phyloP scores from a whole-genome alignment of 148 eudicot species.

The Vaccinium vitisidaea region DNA sequence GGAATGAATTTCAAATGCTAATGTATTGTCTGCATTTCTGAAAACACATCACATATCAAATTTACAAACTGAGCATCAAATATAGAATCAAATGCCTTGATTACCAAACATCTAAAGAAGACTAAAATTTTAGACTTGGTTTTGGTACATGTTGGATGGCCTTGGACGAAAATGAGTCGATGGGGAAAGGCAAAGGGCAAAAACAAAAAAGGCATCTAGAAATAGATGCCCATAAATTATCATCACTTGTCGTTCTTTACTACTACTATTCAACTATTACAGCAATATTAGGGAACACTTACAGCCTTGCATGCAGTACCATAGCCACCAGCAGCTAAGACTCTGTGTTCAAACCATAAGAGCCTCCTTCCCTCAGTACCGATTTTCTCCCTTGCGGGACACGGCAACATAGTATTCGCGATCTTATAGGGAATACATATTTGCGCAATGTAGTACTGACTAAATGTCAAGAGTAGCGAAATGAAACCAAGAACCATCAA shows the following conservation, averaged over 20 bases:
- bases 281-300: neutral
- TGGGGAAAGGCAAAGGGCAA: neutral
- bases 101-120: neutral
- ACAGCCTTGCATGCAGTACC: conserved; percentile 41
- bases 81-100: neutral
- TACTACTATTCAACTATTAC: neutral
- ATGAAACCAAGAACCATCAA: conserved; percentile 94
- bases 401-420: conserved; percentile 74
- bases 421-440: conserved; percentile 54
- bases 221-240: neutral
- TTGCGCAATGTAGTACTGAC: conserved; percentile 66
- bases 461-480: conserved; percentile 73
- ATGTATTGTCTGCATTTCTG: neutral
- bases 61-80: neutral
- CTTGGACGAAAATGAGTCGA: neutral
- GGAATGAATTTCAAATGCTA: neutral
- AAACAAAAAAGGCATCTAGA: neutral
- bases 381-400: conserved; percentile 15
- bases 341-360: conserved; percentile 36
- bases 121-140: too few species aligned
- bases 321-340: conserved; percentile 23
- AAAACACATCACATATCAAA: neutral
- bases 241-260: neutral
- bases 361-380: conserved; percentile 35
- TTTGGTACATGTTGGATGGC: neutral